A percentile compares a stretch with the other conserved stretches of the same genome.
phyloP scores from a whole-genome alignment of 2,329 filamentous ascomycete genomes.

The Cladosporium sp. region DNA sequence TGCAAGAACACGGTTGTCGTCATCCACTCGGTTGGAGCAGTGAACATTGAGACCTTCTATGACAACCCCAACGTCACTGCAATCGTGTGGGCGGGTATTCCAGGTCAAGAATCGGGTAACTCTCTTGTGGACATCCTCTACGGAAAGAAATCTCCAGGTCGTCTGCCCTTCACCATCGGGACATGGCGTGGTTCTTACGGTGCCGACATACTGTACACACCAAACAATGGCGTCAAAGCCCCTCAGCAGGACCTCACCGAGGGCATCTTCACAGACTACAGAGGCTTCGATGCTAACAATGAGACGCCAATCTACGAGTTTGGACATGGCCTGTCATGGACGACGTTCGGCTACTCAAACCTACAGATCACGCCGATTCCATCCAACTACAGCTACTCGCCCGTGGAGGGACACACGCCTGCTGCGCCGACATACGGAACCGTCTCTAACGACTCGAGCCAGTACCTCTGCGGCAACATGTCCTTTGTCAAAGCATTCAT shows the following conservation, averaged over 20 bases:
- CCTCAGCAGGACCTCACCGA: constrained; percentile 84
- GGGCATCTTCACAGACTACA: constrained; percentile 85
- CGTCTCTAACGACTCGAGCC: constrained; percentile 57
- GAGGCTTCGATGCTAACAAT: constrained; percentile 76
- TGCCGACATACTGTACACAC: constrained; percentile 67
- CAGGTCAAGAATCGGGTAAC: constrained; percentile 52
- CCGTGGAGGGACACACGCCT: constrained; percentile 61
- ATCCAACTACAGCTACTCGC: constrained; percentile 53
- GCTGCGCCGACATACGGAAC: constrained; percentile 66
- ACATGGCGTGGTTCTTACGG: constrained; percentile 76
- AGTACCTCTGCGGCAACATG: constrained; percentile 63
- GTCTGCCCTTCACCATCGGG: constrained; percentile 84
- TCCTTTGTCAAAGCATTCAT: constrained; percentile 58
- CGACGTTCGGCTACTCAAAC: constrained; percentile 65
- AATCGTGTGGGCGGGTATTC: constrained; percentile 34
- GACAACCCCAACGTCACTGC: constrained; percentile 37
- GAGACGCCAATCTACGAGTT: constrained; percentile 82
- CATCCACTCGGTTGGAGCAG: constrained; percentile 36
- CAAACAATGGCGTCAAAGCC: constrained; percentile 65
- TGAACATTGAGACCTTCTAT: constrained; percentile 35
- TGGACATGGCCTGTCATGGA: constrained; percentile 83
- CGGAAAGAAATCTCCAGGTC: constrained; percentile 75
- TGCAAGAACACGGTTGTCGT: constrained; percentile 38
- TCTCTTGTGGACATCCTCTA: constrained; percentile 79
- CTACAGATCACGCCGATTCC: constrained; percentile 49